phyloP scores from a whole-genome alignment of 805 yeast species.

The Yamadazyma sp. region DNA sequence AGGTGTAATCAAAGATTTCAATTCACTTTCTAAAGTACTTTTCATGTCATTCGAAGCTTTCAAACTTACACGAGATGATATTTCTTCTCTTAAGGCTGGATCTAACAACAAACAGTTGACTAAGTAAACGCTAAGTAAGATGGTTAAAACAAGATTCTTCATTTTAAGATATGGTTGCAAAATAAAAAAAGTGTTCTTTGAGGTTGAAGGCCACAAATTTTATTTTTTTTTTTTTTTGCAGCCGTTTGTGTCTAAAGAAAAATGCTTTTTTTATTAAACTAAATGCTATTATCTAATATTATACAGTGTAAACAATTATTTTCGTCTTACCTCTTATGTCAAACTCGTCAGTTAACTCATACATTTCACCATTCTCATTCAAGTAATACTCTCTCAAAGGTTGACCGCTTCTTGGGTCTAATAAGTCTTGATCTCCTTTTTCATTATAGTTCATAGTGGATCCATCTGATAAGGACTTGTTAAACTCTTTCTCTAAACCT shows the following conservation, averaged over 20 bases:
- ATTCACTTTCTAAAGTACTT: conserved; percentile 10
- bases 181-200: too few species aligned
- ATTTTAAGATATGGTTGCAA: too few species aligned
- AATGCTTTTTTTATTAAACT: too few species aligned
- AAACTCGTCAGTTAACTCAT: conserved; percentile 18
- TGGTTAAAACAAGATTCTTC: too few species aligned
- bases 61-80: conserved; percentile 5
- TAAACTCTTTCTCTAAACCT: conserved; percentile 16
- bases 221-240: too few species aligned
- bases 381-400: conserved; percentile 25
- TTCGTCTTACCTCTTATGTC: conserved; percentile 22
- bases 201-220: too few species aligned
- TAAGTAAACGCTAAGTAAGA: too few species aligned
- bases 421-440: conserved; percentile 4
- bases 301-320: conserved; percentile 28
- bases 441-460: conserved; percentile 8
- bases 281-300: too few species aligned
- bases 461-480: conserved; percentile 9
- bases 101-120: conserved; percentile 1
- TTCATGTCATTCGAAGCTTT: conserved; percentile 12
- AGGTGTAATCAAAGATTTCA: conserved; percentile 11
- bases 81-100: not conserved
- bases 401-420: conserved; percentile 15
- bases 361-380: conserved; percentile 30
- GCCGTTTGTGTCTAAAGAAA: too few species aligned